Base-by-base conservation (phyloP, 106 monocot species). In the Phalaenopsis aphrodite region DNA sequence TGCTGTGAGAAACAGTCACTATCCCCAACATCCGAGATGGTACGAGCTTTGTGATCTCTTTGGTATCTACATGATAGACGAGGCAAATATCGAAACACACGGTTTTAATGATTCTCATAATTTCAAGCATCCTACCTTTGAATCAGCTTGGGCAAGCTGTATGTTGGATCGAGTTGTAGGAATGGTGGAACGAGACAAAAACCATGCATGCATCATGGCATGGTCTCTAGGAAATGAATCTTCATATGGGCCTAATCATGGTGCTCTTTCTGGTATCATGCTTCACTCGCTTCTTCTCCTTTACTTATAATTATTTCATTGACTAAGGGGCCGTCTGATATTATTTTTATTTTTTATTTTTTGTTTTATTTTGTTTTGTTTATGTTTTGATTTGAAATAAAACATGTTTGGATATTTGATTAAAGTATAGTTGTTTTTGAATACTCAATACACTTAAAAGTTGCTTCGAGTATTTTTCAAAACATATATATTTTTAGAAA, bases 161-260 rank as follows among this genome's bases (percentile, higher is more conserved):
- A 99, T 99, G 92, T 76, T 99, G 75, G 98, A 99, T 84, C 94
- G 98, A 80, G 91, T 89, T 52, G 86, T 99, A 65, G 85, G 88
- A 73, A 99, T 99, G 98, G 98, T 99, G 18, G 98, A 99, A 75
- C 89, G 94, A 79, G 98, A 99, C 79, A 99, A 99, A 64, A 95
- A 99, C 56, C 95, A 99, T 88, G 88, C 93, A 42, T 99, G 94
- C 75, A 94, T 99, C 83, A 85, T 99, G 66, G 78, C 87, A 80
- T 99, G 98, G 98, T 99, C 98, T 75, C 79, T 99, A 85, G 98
- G 98, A 71, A 99, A 99, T 89, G 98, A 99, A 85, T 77, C 94
- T 81, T 90, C 85, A 30, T 95, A 99, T 87, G 98, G 98, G 72
- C 88, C 98, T 78, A 99, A 99, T 80, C 98, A 95, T 88, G 88